These are phyloP conservation scores for Wakefieldia striispora DNA, from an alignment of 768 basidiomycete species.

Conservation along the genomic window DNA sequence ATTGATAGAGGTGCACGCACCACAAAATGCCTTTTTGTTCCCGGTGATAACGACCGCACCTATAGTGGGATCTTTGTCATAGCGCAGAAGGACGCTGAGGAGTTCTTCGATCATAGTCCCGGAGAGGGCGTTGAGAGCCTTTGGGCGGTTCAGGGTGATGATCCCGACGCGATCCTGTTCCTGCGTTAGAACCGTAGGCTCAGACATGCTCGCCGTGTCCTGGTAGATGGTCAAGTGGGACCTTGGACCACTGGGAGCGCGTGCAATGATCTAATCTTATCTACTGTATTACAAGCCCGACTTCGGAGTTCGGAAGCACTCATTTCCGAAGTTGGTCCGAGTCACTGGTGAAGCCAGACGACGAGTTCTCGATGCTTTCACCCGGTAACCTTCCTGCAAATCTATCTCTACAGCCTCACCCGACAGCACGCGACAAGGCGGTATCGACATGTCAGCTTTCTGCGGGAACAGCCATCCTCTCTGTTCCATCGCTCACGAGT, in stretches of 20 bases:
- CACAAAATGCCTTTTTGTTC: conserved; percentile 72
- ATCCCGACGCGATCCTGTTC: conserved; percentile 35
- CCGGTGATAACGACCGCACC: conserved; percentile 92
- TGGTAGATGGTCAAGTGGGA: no score
- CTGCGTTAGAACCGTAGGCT: conserved; percentile 20
- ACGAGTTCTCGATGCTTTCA: conserved; percentile 6
- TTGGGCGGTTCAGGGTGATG: conserved; percentile 84
- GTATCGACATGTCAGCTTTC: conserved; percentile 38
- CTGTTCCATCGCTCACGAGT: conserved; percentile 43
- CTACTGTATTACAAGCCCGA: neutral
- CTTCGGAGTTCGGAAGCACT: no score
- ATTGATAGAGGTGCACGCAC: conserved; percentile 7
- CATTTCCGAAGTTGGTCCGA: no score
- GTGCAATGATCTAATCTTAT: conserved; percentile 9
- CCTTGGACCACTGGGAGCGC: no score
- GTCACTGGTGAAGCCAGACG: no score
- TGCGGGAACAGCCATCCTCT: conserved; percentile 51
- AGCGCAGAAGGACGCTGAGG: conserved; percentile 65
- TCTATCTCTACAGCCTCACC: conserved; percentile 40
- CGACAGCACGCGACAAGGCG: conserved; percentile 50
- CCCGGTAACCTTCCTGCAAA: neutral
- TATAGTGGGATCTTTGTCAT: conserved; percentile 66
- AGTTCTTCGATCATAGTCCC: conserved; percentile 77
- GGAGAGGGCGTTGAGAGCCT: conserved; percentile 82
- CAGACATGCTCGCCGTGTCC: conserved; percentile 17